Evolutionary conservation across 352 stramenopile species (phyloP).

Genomic region (Phytophthora sp.): DNA sequence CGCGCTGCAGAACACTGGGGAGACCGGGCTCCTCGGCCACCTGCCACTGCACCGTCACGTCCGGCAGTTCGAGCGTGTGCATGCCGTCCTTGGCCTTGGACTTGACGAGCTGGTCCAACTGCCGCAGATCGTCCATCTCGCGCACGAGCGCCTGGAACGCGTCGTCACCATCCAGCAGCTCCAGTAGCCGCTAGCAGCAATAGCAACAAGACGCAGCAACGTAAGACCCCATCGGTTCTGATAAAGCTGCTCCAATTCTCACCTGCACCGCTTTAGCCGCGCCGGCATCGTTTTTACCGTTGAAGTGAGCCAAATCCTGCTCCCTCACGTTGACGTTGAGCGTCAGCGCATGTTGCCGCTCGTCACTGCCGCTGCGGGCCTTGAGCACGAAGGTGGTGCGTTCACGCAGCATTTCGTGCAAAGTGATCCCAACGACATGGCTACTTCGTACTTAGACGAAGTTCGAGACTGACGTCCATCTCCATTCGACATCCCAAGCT

Average conservation of each 20-base stretch:
- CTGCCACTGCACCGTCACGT: constrained; percentile 69
- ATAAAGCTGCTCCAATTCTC: not conserved
- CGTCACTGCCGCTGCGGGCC: constrained; percentile 42
- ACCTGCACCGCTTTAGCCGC: constrained; percentile 50
- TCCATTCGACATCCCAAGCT: constrained; percentile 9
- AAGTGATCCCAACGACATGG: not conserved
- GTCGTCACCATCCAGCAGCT: constrained; percentile 56
- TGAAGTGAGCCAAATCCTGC: constrained; percentile 67
- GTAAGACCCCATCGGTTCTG: not conserved
- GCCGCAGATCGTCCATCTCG: constrained; percentile 52
- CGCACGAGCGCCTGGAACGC: constrained; percentile 61
- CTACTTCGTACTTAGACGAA: too few species aligned
- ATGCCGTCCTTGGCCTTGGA: constrained; percentile 42
- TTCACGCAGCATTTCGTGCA: constrained; percentile 51
- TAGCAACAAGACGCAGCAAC: not conserved
- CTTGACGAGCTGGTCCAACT: constrained; percentile 51
- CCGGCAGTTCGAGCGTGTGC: constrained; percentile 36
- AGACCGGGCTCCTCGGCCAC: constrained; percentile 58
- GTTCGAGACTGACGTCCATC: constrained; percentile 9
- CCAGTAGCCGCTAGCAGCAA: constrained; percentile 42
- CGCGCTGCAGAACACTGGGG: constrained; percentile 53
- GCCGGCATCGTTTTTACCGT: constrained; percentile 29
- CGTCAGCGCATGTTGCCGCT: constrained; percentile 60
- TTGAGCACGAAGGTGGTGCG: constrained; percentile 71
- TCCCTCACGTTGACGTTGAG: constrained; percentile 65